These are phyloP conservation scores for Paramecium sonneborni DNA, from an alignment of 73 alveolate species.

Conservation along the genomic window DNA sequence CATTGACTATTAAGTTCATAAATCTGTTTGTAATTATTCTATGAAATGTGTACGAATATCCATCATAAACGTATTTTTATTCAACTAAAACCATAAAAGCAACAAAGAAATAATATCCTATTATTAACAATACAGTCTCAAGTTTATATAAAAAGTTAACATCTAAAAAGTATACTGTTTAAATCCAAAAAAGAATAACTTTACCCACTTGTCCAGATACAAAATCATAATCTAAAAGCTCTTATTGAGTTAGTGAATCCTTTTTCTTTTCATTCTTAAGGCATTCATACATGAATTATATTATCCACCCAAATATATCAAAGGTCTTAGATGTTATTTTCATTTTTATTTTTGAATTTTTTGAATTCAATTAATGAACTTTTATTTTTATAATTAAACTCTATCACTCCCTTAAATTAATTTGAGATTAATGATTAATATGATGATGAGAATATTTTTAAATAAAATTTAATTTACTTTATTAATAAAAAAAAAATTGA, in stretches of 20 bases:
- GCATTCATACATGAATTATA: neutral
- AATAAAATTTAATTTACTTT: too few relatives aligned
- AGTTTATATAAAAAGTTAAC: neutral
- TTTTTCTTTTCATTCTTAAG: neutral
- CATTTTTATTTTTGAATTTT: neutral
- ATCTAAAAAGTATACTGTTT: neutral
- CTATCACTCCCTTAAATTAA: too few relatives aligned
- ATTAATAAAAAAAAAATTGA: too few relatives aligned
- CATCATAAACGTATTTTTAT: neutral
- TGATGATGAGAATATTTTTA: too few relatives aligned
- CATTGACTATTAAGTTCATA: neutral
- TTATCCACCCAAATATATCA: neutral
- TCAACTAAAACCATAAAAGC: neutral
- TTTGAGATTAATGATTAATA: too few relatives aligned
- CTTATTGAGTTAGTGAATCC: neutral
- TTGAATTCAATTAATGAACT: neutral
- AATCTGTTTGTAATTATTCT: neutral
- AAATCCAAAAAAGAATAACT: neutral
- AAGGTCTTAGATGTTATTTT: neutral
- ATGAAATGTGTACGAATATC: neutral
- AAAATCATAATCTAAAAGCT: neutral
- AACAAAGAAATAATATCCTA: neutral
- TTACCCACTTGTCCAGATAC: neutral
- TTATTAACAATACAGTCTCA: neutral
- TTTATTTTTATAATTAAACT: too few relatives aligned